phyloP scores from a whole-genome alignment of 2,329 filamentous ascomycete genomes.

The Teratosphaeria destructans region DNA sequence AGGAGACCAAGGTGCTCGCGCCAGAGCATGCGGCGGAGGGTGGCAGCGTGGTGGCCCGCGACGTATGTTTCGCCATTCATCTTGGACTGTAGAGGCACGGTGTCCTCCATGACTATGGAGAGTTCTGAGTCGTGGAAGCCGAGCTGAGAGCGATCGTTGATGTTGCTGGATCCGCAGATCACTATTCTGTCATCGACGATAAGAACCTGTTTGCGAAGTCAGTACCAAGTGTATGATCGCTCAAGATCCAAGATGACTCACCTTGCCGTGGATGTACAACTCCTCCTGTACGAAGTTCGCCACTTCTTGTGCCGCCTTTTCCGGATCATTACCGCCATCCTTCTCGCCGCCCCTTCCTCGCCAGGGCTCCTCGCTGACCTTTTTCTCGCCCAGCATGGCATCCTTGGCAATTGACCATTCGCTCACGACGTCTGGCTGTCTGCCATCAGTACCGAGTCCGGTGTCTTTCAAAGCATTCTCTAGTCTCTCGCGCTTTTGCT shows the following conservation, averaged over 20 bases:
- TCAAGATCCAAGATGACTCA: conserved; percentile 28
- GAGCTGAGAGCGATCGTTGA: conserved; percentile 83
- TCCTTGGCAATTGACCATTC: conserved; percentile 61
- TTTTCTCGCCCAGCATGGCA: conserved; percentile 63
- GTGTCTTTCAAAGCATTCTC: conserved; percentile 16
- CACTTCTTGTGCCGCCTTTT: conserved; percentile 61
- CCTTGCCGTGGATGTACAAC: conserved; percentile 87
- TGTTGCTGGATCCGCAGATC: conserved; percentile 58
- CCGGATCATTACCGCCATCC: conserved; percentile 18
- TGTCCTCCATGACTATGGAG: conserved; percentile 82
- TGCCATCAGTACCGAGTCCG: conserved; percentile 20
- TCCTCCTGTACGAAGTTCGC: conserved; percentile 91
- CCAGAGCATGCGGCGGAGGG: conserved; percentile 73
- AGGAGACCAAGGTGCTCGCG: conserved; percentile 82
- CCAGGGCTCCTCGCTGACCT: conserved; percentile 62
- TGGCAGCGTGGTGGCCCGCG: conserved; percentile 72
- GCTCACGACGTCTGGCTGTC: conserved; percentile 18
- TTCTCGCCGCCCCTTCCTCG: conserved; percentile 42
- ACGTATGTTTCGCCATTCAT: conserved; percentile 73
- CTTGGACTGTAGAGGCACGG: conserved; percentile 53
- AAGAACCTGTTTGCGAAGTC: conserved; percentile 35
- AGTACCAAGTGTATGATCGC: neutral
- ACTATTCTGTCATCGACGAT: conserved; percentile 81
- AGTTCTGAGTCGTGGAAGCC: conserved; percentile 88
- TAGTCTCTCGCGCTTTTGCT: neutral